Percentiles rank a stretch among this genome's conserved stretches.
phyloP scores from a whole-genome alignment of 1,284 basidiomycete genomes.

The Pascua guehoae region DNA sequence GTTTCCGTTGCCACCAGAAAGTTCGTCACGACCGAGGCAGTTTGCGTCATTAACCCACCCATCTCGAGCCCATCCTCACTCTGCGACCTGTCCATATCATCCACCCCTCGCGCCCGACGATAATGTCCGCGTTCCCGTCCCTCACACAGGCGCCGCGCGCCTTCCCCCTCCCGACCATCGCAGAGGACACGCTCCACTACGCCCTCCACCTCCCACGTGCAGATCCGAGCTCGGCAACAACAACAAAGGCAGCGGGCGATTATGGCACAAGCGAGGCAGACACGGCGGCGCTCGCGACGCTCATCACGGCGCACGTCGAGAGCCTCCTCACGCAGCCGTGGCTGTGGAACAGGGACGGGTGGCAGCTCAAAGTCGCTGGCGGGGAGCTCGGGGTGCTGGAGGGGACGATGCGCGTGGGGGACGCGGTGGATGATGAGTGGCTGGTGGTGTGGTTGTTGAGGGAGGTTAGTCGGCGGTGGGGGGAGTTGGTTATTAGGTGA shows the following conservation, averaged over 20 bases:
- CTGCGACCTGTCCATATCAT: not conserved
- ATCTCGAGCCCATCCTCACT: not conserved
- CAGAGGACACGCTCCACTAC: slow-evolving; percentile 81
- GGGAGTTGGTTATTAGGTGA: slow-evolving; percentile 62
- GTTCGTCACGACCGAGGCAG: not conserved
- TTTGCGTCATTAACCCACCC: not conserved
- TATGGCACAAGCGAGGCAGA: slow-evolving; percentile 50
- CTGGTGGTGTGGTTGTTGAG: slow-evolving; percentile 80
- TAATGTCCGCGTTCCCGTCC: slow-evolving; percentile 43
- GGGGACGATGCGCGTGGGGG: slow-evolving; percentile 80
- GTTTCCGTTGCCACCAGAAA: too few relatives aligned
- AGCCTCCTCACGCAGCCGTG: slow-evolving; percentile 59
- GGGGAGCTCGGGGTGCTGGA: slow-evolving; percentile 54
- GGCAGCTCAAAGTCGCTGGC: slow-evolving; percentile 67
- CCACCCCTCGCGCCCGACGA: slow-evolving; percentile 6
- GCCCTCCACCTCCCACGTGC: slow-evolving; percentile 63
- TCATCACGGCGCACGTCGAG: slow-evolving; percentile 62
- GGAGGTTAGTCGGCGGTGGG: slow-evolving; percentile 71
- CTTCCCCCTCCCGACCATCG: slow-evolving; percentile 54
- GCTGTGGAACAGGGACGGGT: slow-evolving; percentile 83
- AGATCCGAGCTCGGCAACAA: slow-evolving; percentile 34
- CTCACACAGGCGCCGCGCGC: slow-evolving; percentile 28
- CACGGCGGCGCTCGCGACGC: slow-evolving; percentile 64
- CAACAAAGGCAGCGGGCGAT: slow-evolving; percentile 19
- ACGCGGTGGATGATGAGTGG: slow-evolving; percentile 96